These are phyloP conservation scores for Fraxinus paxiana DNA, from an alignment of 305 asterid species.

Conservation along the genomic window DNA sequence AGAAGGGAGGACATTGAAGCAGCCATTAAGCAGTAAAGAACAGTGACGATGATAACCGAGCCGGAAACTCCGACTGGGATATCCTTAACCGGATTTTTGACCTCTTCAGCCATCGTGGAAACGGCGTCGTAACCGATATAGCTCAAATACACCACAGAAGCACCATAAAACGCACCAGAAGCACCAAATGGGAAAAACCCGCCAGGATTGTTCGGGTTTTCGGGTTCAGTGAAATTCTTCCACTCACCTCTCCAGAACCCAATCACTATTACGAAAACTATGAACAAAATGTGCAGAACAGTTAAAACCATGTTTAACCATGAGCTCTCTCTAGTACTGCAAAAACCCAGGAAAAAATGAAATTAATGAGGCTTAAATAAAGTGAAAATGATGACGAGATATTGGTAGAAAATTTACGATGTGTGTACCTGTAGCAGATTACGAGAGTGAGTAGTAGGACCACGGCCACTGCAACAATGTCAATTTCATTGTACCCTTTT, in stretches of 20 bases:
- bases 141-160: conserved; percentile 81
- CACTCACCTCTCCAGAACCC: conserved; percentile 69
- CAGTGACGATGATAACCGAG: conserved; percentile 76
- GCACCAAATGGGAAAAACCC: conserved; percentile 78
- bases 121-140: conserved; percentile 95
- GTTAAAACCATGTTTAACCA: conserved; percentile 67
- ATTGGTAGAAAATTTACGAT: conserved; percentile 3
- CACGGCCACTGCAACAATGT: conserved; percentile 65
- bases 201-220: conserved; percentile 38
- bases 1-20: conserved; percentile 80
- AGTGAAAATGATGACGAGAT: background rate
- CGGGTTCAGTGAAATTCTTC: conserved; percentile 59
- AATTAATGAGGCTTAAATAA: background rate
- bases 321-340: conserved; percentile 78
- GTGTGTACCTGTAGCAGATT: conserved; percentile 70
- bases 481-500: conserved; percentile 72
- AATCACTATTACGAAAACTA: conserved; percentile 57
- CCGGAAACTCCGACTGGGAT: conserved; percentile 84
- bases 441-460: conserved; percentile 65
- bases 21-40: conserved; percentile 84
- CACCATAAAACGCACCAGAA: conserved; percentile 75
- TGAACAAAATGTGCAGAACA: conserved; percentile 67
- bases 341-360: background rate
- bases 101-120: conserved; percentile 94
- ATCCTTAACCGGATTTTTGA: conserved; percentile 67